phyloP scores from a whole-genome alignment of 805 yeast species.

The Kregervanrija delftensis region DNA sequence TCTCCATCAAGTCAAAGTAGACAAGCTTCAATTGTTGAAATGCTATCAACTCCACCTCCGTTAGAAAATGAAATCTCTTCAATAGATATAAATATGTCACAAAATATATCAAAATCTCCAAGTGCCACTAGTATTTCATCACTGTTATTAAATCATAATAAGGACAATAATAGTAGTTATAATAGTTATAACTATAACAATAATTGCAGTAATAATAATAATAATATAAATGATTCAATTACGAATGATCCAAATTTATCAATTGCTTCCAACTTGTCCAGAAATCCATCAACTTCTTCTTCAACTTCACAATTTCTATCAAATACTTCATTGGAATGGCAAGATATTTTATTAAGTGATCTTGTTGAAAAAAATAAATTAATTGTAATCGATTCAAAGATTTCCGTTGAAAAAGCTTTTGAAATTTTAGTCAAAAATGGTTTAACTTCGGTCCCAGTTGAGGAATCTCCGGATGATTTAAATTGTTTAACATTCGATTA shows the following conservation, averaged over 20 bases:
- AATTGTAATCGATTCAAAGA: constrained; percentile 55
- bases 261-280: constrained; percentile 23
- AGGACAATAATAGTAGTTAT: not conserved
- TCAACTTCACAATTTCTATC: constrained; percentile 19
- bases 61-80: constrained; percentile 27
- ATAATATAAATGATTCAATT: constrained; percentile 1
- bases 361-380: constrained; percentile 75
- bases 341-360: constrained; percentile 61
- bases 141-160: not conserved
- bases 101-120: constrained; percentile 2
- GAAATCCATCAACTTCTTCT: constrained; percentile 32
- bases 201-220: constrained; percentile 3
- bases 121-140: constrained; percentile 5
- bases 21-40: constrained; percentile 67
- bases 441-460: constrained; percentile 83
- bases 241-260: not conserved
- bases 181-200: constrained; percentile 5
- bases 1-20: constrained; percentile 32
- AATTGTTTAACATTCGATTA: constrained; percentile 86
- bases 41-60: constrained; percentile 72
- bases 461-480: constrained; percentile 44
- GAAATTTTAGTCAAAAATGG: constrained; percentile 65
- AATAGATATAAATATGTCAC: constrained; percentile 1
- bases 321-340: constrained; percentile 51
- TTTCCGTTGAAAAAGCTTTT: constrained; percentile 84